phyloP scores from a whole-genome alignment of 208 protist genomes.

The Trypanosoma mega region DNA sequence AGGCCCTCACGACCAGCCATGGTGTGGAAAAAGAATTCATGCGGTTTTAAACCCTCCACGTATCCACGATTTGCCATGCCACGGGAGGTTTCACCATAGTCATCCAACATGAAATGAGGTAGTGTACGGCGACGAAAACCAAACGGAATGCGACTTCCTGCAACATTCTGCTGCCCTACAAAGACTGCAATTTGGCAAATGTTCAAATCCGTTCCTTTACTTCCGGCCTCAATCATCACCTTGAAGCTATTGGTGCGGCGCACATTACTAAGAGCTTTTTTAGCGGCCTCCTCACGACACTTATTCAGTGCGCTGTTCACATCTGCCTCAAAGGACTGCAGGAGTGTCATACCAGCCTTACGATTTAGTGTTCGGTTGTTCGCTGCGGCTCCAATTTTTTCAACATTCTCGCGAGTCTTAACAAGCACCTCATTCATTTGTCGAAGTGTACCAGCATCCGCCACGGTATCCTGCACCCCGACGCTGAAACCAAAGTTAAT shows the following conservation, averaged over 20 bases:
- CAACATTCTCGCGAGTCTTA: conserved; percentile 87
- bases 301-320: conserved; percentile 96
- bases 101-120: conserved; percentile 98
- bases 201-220: conserved; percentile 99
- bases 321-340: conserved; percentile 98
- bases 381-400: conserved; percentile 90
- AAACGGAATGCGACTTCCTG: conserved; percentile 98
- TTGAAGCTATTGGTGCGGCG: conserved; percentile 94
- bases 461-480: conserved; percentile 98
- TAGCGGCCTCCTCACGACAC: conserved; percentile 90
- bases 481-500: conserved; percentile 96
- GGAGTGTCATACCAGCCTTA: conserved; percentile 94
- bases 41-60: conserved; percentile 96
- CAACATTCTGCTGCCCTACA: conserved; percentile 99
- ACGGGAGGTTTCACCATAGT: conserved; percentile 95
- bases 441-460: conserved; percentile 89
- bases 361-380: conserved; percentile 93
- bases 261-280: conserved; percentile 82
- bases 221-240: conserved; percentile 97
- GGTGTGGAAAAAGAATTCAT: conserved; percentile 99
- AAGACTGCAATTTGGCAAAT: conserved; percentile 99
- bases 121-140: conserved; percentile 96
- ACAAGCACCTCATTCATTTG: conserved; percentile 92
- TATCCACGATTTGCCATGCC: conserved; percentile 99
- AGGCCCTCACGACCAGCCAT: conserved; percentile 99